A percentile compares a stretch with the other conserved stretches of the same genome.
Conservation (phyloP, 225 moss, liverwort and hornwort species). For the Ulota crispa region DNA sequence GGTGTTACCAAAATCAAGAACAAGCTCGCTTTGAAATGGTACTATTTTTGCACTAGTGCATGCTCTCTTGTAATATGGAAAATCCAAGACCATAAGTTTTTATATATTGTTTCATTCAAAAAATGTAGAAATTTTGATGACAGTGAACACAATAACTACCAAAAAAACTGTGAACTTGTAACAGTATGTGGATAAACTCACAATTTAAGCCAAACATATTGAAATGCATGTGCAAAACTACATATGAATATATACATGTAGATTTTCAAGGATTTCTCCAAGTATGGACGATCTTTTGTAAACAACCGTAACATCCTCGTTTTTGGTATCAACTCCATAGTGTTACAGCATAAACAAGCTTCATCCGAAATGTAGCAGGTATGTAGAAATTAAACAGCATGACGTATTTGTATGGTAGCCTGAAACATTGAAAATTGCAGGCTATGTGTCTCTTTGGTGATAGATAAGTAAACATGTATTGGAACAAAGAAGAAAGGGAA, state of each 20-base stretch:
- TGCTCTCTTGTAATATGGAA: background rate
- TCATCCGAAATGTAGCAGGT: background rate
- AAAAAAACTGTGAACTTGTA: background rate
- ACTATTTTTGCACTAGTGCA: background rate
- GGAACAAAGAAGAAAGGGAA: constrained; percentile 9
- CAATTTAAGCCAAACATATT: background rate
- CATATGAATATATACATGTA: too few species aligned
- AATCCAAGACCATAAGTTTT: background rate
- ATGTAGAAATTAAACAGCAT: background rate
- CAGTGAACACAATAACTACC: background rate
- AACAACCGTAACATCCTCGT: background rate
- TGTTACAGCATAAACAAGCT: background rate
- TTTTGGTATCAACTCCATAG: background rate
- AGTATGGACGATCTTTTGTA: background rate
- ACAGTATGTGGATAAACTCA: background rate
- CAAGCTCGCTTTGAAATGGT: background rate
- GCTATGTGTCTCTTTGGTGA: background rate
- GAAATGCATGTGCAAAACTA: background rate
- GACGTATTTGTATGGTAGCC: background rate
- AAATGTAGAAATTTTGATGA: background rate
- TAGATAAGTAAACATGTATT: background rate
- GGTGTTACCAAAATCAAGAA: background rate
- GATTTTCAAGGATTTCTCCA: background rate
- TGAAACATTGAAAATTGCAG: background rate
- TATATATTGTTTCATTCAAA: background rate